A percentile compares a stretch with the other conserved stretches of the same genome.
Conservation (phyloP, 2,329 filamentous ascomycete species). For the Colletotrichum orchidophilum region DNA sequence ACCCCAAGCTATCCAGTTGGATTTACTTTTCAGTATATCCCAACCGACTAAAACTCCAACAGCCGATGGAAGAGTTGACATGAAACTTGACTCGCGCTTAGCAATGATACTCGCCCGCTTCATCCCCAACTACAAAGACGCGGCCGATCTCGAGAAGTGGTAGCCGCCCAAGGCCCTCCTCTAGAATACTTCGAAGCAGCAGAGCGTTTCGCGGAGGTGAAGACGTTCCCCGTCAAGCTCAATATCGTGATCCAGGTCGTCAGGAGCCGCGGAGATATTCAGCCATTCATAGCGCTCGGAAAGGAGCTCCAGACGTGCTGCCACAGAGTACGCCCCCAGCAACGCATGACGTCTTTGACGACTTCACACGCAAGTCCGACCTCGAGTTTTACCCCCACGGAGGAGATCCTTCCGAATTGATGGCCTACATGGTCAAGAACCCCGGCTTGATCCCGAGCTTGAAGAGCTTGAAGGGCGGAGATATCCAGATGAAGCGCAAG, state of each 20-base stretch:
- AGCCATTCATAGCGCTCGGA: constrained; percentile 64
- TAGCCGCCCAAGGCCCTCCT: constrained; percentile 7
- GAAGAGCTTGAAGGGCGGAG: constrained; percentile 39
- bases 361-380: constrained; percentile 56
- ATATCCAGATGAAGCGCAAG: constrained; percentile 39
- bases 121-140: constrained; percentile 24
- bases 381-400: constrained; percentile 66
- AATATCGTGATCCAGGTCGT: constrained; percentile 67
- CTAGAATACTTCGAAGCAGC: constrained; percentile 26
- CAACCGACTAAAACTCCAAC: not conserved
- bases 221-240: constrained; percentile 38
- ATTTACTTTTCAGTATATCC: not conserved
- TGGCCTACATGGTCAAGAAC: constrained; percentile 43
- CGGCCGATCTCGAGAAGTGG: not conserved
- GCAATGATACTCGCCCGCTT: constrained; percentile 26
- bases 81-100: constrained; percentile 30
- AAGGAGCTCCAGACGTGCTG: constrained; percentile 56
- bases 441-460: constrained; percentile 41
- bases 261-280: constrained; percentile 62
- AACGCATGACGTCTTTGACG: constrained; percentile 59
- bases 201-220: constrained; percentile 9
- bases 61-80: constrained; percentile 32
- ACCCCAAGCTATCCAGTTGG: not conserved
- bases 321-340: constrained; percentile 60
- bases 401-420: constrained; percentile 58